Evolutionary conservation across 306 rosid species (phyloP), one percentile per base, ranked within the genome.

Genomic region (Styphnolobium japonicum): DNA sequence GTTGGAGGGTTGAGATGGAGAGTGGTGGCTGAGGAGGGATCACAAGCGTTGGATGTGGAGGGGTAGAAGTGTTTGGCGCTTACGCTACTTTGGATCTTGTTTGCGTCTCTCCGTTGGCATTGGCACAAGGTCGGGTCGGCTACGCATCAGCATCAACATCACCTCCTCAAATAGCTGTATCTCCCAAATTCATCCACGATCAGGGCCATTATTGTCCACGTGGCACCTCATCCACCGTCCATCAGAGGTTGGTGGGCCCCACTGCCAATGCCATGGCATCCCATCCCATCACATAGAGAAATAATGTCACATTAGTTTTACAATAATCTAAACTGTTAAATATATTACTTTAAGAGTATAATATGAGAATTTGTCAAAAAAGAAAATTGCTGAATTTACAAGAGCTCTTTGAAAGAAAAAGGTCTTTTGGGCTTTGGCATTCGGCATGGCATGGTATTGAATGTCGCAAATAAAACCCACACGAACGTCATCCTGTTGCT

Each of bases 51-150:
- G 51, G 97, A 92, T 95, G 36, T 9, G 39, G 22, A 84, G 81
- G 71, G 85, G 62, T 81, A 77, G 91, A 88, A 80, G 91, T 75
- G 91, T 87, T 88, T 90, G 89, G 91, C 90, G 89, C 98, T 89
- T 87, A 90, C 94, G 93, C 91, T 77, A 87, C 87, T 89, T 92
- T 87, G 98, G 97, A 94, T 88, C 88, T 90, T 87, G 76, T 80
- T 89, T 75, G 92, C 92, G 92, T 90, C 89, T 79, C 51, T 80
- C 74, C 73, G 83, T 86, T 86, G 84, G 83, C 88, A 86, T 86
- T 61, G 80, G 81, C 86, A 83, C 80, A 16, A 86, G 96, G 92
- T 90, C 88, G 85, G 90, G 94, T 90, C 88, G 93, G 90, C 94
- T 73, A 87, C 81, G 90, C 91, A 81, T 81, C 60, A 67, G 62